phyloP scores from a whole-genome alignment of 225 moss, liverwort and hornwort species.

The Lunularia cruciata region DNA sequence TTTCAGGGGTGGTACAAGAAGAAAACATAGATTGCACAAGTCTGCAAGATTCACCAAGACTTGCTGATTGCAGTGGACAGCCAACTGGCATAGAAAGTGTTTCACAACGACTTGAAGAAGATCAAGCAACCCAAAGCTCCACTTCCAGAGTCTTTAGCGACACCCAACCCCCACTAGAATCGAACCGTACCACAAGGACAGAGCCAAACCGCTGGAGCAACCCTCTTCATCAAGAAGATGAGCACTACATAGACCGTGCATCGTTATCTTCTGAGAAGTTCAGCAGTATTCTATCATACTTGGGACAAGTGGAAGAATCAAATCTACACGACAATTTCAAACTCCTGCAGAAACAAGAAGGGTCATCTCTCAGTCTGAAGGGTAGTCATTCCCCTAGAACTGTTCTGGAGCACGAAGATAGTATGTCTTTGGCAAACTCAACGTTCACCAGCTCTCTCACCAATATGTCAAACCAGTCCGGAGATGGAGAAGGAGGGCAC shows the following conservation, averaged over 20 bases:
- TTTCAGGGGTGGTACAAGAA: neutral
- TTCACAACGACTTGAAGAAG: neutral
- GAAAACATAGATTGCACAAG: neutral
- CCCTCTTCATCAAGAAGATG: conserved; percentile 16
- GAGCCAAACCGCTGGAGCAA: conserved; percentile 18
- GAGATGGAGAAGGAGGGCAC: conserved; percentile 43
- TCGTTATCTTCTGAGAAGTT: conserved; percentile 86
- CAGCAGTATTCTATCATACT: conserved; percentile 73
- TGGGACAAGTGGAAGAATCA: conserved; percentile 84
- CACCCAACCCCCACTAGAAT: neutral
- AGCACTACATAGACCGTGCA: conserved; percentile 31
- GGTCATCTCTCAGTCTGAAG: conserved; percentile 45
- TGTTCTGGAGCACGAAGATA: conserved; percentile 79
- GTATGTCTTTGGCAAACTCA: conserved; percentile 71
- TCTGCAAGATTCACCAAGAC: neutral
- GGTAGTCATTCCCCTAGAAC: conserved; percentile 63
- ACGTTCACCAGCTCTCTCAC: conserved; percentile 59
- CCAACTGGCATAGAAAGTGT: neutral
- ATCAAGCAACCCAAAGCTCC: neutral
- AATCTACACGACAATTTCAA: conserved; percentile 56
- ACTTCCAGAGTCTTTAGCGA: too few species aligned
- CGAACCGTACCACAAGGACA: neutral
- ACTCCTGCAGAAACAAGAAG: conserved; percentile 33
- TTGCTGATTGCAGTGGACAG: neutral
- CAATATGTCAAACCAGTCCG: conserved; percentile 29